phyloP scores from a whole-genome alignment of 331 rosid genomes.

The Rhamnella rubrinervis region DNA sequence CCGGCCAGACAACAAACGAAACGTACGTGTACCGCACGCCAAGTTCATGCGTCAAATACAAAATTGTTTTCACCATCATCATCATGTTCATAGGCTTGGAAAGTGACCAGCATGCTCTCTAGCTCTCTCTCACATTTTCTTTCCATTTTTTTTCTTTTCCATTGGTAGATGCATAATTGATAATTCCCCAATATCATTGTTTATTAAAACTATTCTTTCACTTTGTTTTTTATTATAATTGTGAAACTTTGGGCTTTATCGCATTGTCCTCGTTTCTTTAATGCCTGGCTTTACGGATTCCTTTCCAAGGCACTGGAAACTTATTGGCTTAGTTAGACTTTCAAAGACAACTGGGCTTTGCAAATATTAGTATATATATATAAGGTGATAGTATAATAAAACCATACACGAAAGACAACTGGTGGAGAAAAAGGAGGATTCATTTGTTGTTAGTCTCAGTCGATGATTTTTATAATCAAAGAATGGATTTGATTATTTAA shows the following conservation, averaged over 20 bases:
- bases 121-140: too few relatives aligned
- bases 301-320: slow-evolving; percentile 24
- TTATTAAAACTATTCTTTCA: slow-evolving; percentile 1
- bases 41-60: slow-evolving; percentile 22
- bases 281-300: slow-evolving; percentile 41
- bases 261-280: slow-evolving; percentile 39
- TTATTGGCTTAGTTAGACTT: slow-evolving; percentile 29
- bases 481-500: slow-evolving; percentile 16
- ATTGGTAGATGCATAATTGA: slow-evolving; percentile 23
- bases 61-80: slow-evolving; percentile 4
- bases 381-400: slow-evolving; percentile 1
- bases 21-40: slow-evolving; percentile 36
- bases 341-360: slow-evolving; percentile 23
- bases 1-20: slow-evolving; percentile 15
- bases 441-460: slow-evolving; percentile 39
- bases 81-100: slow-evolving; percentile 22
- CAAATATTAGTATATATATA: not conserved
- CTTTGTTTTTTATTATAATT: not conserved
- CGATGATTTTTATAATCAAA: slow-evolving; percentile 24
- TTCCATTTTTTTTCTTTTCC: slow-evolving; percentile 23
- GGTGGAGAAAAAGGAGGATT: slow-evolving; percentile 25
- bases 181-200: slow-evolving; percentile 27
- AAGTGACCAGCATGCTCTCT: slow-evolving; percentile 8
- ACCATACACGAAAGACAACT: slow-evolving; percentile 16
- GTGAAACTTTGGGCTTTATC: slow-evolving; percentile 23